A percentile compares a stretch with the other conserved stretches of the same genome.
phyloP scores from a whole-genome alignment of 495 filamentous ascomycete species.

The Aspergillus nidulans region DNA sequence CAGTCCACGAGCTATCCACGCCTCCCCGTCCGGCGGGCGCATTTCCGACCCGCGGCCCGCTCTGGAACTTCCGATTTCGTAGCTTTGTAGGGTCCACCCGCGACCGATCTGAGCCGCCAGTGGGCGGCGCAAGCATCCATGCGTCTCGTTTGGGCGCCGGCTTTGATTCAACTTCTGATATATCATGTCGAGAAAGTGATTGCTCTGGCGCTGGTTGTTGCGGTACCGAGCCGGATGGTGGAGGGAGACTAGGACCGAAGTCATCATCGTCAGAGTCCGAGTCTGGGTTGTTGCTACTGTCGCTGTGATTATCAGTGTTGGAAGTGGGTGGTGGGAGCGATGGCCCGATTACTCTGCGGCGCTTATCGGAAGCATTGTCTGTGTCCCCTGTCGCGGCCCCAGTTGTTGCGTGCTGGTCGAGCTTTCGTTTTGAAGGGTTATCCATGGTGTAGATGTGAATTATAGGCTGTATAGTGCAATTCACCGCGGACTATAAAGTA shows the following conservation, averaged over 20 bases:
- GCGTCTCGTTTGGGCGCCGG: slow-evolving; percentile 59
- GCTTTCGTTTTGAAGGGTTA: slow-evolving; percentile 15
- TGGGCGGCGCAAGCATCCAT: slow-evolving; percentile 92
- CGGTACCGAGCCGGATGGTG: slow-evolving; percentile 32
- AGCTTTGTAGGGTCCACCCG: slow-evolving; percentile 82
- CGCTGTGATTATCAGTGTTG: slow-evolving; percentile 20
- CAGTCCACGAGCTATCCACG: slow-evolving; percentile 72
- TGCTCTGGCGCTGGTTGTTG: neutral
- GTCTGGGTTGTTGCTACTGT: slow-evolving; percentile 21
- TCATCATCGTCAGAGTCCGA: slow-evolving; percentile 46
- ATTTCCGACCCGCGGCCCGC: slow-evolving; percentile 56
- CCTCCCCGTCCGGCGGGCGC: slow-evolving; percentile 31
- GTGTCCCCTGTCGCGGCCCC: neutral
- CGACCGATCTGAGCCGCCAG: slow-evolving; percentile 45
- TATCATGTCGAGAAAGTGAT: slow-evolving; percentile 18
- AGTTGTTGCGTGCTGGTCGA: neutral
- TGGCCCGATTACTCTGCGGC: slow-evolving; percentile 33
- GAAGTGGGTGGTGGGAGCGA: slow-evolving; percentile 26
- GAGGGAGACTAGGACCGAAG: slow-evolving; percentile 79
- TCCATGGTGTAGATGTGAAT: slow-evolving; percentile 9
- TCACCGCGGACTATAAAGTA: neutral
- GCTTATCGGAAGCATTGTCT: slow-evolving; percentile 11
- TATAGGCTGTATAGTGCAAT: too few species aligned
- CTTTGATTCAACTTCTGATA: slow-evolving; percentile 10
- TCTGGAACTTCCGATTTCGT: slow-evolving; percentile 78